Conservation (phyloP, 345 rosid species). For the Trapa incisa region DNA sequence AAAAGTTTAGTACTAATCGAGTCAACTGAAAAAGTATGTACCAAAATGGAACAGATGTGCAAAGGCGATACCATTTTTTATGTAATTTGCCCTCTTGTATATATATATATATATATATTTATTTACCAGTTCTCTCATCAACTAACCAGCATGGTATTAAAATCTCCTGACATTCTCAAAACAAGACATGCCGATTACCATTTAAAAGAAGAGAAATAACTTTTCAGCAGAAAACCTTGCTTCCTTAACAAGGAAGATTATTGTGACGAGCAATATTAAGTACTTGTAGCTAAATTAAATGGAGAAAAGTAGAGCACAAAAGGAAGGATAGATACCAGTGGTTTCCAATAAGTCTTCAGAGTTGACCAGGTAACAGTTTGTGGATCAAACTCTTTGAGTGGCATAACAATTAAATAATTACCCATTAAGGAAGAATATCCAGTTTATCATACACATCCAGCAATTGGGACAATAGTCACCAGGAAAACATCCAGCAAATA, state of each 20-base stretch:
- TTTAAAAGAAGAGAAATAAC: background rate
- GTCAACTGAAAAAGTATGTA: too few relatives aligned
- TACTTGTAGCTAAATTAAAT: background rate
- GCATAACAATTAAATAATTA: slow-evolving; percentile 16
- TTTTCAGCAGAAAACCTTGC: background rate
- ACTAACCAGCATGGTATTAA: too few relatives aligned
- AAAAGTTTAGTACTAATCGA: too few relatives aligned
- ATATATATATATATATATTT: too few relatives aligned
- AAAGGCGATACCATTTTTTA: too few relatives aligned
- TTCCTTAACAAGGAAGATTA: background rate
- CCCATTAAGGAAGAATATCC: background rate
- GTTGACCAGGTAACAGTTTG: slow-evolving; percentile 67
- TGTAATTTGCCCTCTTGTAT: too few relatives aligned
- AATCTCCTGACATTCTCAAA: background rate
- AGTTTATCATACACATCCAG: background rate
- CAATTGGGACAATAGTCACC: too few relatives aligned
- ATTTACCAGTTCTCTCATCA: too few relatives aligned
- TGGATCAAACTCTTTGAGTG: slow-evolving; percentile 87
- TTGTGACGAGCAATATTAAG: background rate
- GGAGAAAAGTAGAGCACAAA: background rate
- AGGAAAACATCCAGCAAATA: too few relatives aligned
- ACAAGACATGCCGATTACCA: background rate
- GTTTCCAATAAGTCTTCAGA: slow-evolving; percentile 87
- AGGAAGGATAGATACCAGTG: slow-evolving; percentile 49
- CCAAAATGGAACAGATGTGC: too few relatives aligned